A percentile compares a stretch with the other conserved stretches of the same genome.
These are phyloP conservation scores for Asterochloris sp. DNA, from an alignment of 139 green algal species.

Conservation along the genomic window DNA sequence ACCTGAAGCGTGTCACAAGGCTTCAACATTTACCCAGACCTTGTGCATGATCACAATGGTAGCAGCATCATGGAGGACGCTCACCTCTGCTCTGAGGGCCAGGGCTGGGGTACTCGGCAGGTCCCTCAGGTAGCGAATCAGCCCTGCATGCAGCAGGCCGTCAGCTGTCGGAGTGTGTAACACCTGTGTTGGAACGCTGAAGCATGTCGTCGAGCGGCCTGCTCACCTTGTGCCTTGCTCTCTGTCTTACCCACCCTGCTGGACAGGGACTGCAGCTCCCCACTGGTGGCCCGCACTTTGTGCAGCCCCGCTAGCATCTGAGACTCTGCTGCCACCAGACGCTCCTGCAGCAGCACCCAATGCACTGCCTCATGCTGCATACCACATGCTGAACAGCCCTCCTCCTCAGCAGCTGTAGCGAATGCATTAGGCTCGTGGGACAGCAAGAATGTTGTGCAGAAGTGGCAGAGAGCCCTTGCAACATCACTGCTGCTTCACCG, in stretches of 20 bases:
- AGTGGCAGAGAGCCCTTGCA: no score
- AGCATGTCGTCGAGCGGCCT: no score
- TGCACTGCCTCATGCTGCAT: no score
- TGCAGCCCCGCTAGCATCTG: slow-evolving; percentile 1
- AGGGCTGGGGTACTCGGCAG: not conserved
- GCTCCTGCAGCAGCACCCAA: not conserved
- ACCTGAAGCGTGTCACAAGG: not conserved
- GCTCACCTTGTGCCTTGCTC: not conserved
- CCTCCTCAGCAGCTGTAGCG: no score
- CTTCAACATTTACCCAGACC: not conserved
- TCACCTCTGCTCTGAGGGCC: slow-evolving; percentile 9
- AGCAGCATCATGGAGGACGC: not conserved
- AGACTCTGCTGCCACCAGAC: not conserved
- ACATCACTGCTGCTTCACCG: no score
- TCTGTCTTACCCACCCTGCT: slow-evolving; percentile 1
- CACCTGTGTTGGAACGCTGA: not conserved
- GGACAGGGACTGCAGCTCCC: slow-evolving; percentile 6
- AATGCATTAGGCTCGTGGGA: no score
- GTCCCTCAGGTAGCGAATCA: not conserved
- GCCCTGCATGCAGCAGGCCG: not conserved
- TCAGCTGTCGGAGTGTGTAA: not conserved
- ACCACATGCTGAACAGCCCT: no score
- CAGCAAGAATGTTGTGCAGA: no score
- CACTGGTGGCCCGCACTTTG: slow-evolving; percentile 10
- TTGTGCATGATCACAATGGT: not conserved